Evolutionary conservation across 352 stramenopile species (phyloP), one percentile per base, ranked within the genome.

Genomic region (Phytophthora meadii): DNA sequence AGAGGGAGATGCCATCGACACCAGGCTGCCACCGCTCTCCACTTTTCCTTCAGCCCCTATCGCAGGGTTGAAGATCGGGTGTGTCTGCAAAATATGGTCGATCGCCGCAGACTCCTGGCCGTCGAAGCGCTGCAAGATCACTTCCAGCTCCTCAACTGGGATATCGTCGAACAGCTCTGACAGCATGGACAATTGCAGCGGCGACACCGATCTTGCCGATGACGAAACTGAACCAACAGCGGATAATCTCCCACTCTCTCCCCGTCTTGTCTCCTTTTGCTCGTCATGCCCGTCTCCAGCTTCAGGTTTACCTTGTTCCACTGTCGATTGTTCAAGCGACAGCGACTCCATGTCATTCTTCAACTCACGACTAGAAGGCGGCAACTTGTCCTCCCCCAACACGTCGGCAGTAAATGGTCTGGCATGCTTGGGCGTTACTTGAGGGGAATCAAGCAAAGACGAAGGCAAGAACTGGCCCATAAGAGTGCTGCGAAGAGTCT

Each of bases 401-500:
- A 27, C 54, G 30, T 70, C 65, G 8, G 27, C 61, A 12, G 44
- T 40, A 12, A 87, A 72, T 14, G 70, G 54, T 63, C 60, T 70
- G 14, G 54, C 72, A 36, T 70, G 77, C 39, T 78, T 89, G 36
- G 86, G 84, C n/a, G 81, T 92, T 32, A 90, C 63, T 74, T 93
- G 86, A 14, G 87, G 87, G 41, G 87, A 95, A 59, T 95, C 87
- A 41, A 95, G 66, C 30, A 95, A 65, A 42, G 81, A 76, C 9
- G 87, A 89, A 25, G 87, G 87, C 57, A 95, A 58, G 36, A 91
- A 95, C 57, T 95, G 84, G 32, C 74, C 87, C 70, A 95, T 93
- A 3, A 92, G 64, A 36, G 79, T 91, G 58, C 72, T 89, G 22
- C 85, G 83, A 28, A 93, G 64, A 25, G 81, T 80, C 15, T 89